These are phyloP conservation scores for Pestalotiopsis sp. DNA, from an alignment of 2,329 filamentous ascomycete species.

Conservation along the genomic window DNA sequence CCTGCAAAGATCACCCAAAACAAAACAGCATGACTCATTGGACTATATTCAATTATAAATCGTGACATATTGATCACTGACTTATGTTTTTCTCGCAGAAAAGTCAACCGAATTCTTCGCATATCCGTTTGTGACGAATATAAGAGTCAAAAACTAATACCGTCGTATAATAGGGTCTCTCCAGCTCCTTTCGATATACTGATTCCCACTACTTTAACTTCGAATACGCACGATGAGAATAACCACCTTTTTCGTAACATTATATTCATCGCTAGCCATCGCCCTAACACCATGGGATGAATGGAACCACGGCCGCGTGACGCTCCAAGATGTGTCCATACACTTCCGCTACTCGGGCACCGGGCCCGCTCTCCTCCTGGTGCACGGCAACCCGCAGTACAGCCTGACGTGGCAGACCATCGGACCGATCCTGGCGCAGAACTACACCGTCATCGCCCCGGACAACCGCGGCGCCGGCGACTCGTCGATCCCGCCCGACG, in stretches of 20 bases:
- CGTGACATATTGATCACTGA: too few relatives aligned
- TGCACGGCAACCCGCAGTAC: constrained; percentile 44
- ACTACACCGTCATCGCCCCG: constrained; percentile 45
- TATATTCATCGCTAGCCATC: background rate
- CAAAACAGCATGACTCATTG: too few relatives aligned
- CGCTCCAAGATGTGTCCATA: constrained; percentile 41
- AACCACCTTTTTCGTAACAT: background rate
- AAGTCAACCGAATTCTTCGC: too few relatives aligned
- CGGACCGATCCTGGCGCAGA: constrained; percentile 41
- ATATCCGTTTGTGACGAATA: too few relatives aligned
- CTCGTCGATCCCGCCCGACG: constrained; percentile 38
- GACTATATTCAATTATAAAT: too few relatives aligned
- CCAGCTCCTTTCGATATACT: too few relatives aligned
- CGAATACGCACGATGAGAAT: too few relatives aligned
- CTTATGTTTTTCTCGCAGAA: too few relatives aligned
- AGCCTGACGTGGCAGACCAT: constrained; percentile 42
- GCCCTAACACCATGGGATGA: constrained; percentile 30
- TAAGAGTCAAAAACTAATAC: too few relatives aligned
- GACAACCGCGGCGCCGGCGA: constrained; percentile 45
- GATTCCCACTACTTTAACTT: too few relatives aligned
- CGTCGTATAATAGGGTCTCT: too few relatives aligned
- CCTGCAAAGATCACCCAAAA: too few relatives aligned
- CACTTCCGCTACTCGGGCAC: constrained; percentile 43
- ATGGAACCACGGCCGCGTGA: constrained; percentile 39
- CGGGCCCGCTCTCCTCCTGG: constrained; percentile 40